Percentiles rank a stretch among this genome's conserved stretches.
Conservation (phyloP, 345 rosid genomes). For the Eucalyptus melliodora region DNA sequence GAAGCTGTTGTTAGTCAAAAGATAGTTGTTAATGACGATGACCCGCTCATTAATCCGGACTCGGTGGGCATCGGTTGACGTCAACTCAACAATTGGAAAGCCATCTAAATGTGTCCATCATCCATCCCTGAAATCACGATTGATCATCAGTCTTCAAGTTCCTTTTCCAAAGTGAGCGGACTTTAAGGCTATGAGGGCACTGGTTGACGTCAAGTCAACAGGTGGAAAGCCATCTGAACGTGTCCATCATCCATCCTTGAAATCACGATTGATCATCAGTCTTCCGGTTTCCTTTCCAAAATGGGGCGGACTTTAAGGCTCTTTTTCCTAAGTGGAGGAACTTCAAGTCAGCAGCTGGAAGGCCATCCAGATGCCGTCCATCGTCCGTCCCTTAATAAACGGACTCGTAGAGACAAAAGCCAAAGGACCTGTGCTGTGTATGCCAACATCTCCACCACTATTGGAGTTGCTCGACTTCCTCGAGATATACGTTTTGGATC, state of each 20-base stretch:
- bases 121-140: too few relatives aligned
- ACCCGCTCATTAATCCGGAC: not conserved
- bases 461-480: not conserved
- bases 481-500: not conserved
- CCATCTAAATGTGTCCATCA: too few relatives aligned
- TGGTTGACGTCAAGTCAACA: too few relatives aligned
- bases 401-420: not conserved
- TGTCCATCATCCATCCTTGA: too few relatives aligned
- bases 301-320: not conserved
- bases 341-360: not conserved
- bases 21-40: not conserved
- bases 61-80: too few relatives aligned
- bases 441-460: not conserved
- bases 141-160: too few relatives aligned
- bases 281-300: not conserved
- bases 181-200: too few relatives aligned
- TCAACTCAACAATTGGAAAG: too few relatives aligned
- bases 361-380: not conserved
- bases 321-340: too few relatives aligned
- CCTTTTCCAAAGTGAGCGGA: too few relatives aligned
- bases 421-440: not conserved
- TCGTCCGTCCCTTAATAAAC: not conserved
- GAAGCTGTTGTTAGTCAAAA: not conserved
- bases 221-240: too few relatives aligned
- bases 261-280: not conserved